These are phyloP conservation scores for Colletotrichum sp. DNA, from an alignment of 2,329 filamentous ascomycete species.

Conservation along the genomic window DNA sequence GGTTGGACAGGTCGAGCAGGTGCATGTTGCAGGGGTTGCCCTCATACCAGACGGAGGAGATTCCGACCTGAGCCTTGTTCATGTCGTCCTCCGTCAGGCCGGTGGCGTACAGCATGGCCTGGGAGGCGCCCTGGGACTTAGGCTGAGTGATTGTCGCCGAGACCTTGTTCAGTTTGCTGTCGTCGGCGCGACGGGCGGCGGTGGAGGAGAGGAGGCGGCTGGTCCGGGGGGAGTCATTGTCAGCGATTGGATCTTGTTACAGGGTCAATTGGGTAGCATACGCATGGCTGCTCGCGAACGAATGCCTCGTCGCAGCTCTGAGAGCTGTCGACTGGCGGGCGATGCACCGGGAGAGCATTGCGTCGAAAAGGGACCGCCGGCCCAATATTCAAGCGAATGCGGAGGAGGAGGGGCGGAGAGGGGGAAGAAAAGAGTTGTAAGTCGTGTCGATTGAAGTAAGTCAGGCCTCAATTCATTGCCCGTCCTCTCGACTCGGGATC, in stretches of 20 bases:
- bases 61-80: constrained; percentile 96
- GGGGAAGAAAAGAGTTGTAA: background rate
- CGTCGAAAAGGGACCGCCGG: constrained; percentile 7
- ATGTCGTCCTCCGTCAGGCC: constrained; percentile 86
- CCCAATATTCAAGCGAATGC: background rate
- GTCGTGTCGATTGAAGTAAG: background rate
- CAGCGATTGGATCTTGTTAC: background rate
- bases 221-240: background rate
- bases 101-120: constrained; percentile 98
- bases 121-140: constrained; percentile 96
- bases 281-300: constrained; percentile 22
- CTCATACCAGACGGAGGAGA: constrained; percentile 97
- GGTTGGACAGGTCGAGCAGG: constrained; percentile 83
- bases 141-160: constrained; percentile 90
- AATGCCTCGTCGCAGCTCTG: constrained; percentile 24
- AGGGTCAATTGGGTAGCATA: constrained; percentile 10
- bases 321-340: constrained; percentile 25
- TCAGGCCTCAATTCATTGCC: background rate
- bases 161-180: constrained; percentile 78
- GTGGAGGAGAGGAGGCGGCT: constrained; percentile 60
- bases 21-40: constrained; percentile 99
- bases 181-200: constrained; percentile 50
- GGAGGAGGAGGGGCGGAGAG: background rate
- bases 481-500: background rate
- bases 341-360: constrained; percentile 25